Base-by-base conservation (phyloP, 108 stramenopile species). In the Hondaea fermentalgiana region DNA sequence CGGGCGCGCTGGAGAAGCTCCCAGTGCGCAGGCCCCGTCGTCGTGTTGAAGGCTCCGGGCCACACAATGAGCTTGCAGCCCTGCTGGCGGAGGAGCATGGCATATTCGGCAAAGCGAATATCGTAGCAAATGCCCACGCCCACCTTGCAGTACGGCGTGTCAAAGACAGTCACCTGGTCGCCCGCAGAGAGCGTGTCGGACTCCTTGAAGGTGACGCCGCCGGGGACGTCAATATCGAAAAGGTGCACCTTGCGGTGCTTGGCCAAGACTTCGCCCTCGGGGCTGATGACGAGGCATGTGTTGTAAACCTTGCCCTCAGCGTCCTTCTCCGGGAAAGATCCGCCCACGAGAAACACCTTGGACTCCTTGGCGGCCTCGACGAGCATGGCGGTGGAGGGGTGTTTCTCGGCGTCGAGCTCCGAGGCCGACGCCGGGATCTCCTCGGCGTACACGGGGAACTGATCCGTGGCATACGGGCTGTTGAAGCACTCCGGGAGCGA, bases 111-210 rank as follows among this genome's bases (percentile, higher is more conserved):
- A 88, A 99, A 99, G 17, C 99, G 97, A 91, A 99, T 97, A 93
- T 99, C 99, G 92, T 99, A 99, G 94, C 99, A 99, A 69, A 99
- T 99, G 19, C 98, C 99, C 10, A 99, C 93, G 43, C 98, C 99
- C 55, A 99, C 92, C 58, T 92, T 95, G 60, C 98, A 97, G 88
- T 21, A 97, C 93, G 6, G 94, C 93, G 43, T 93, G 90, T 95
- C 91, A 91, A 97, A 98, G 71, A 93, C 91, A 0, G 97, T 95
- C 3, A 94, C 88, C 2, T 89, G 89, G 47, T 94, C 43, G 29
- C 98, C 98, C 12, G 95, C 92, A 25, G 92, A 95, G 29, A 98
- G 93, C 0, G 98, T 97, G 58, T 99, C 98, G 72, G 96, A 96
- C 91, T 99, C 98, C 92, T 93, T 95, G 91, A 99, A 99, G 25